phyloP scores from a whole-genome alignment of 2,329 filamentous ascomycete species.

The Blastomyces percursus region DNA sequence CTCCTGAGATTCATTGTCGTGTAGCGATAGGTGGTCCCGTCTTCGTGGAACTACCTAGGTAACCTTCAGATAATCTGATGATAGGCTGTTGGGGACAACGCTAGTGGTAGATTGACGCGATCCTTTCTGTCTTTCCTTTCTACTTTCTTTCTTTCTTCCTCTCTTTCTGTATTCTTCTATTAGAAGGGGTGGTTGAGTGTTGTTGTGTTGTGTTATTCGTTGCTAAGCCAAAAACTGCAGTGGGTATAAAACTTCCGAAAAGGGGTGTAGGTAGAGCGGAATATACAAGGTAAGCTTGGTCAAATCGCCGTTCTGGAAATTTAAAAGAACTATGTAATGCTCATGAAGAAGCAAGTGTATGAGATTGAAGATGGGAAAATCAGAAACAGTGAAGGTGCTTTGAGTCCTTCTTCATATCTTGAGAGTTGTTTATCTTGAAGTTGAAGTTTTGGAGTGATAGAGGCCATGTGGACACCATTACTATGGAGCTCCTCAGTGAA shows the following conservation, averaged over 20 bases:
- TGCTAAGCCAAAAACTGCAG: not conserved
- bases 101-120: not conserved
- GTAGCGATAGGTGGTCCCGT: too few relatives aligned
- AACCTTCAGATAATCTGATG: too few relatives aligned
- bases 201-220: slow-evolving; percentile 2
- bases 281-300: not conserved
- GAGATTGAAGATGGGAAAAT: not conserved
- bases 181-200: not conserved
- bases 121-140: not conserved
- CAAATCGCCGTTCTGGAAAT: not conserved
- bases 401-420: not conserved
- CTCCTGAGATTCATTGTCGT: slow-evolving; percentile 19
- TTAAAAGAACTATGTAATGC: not conserved
- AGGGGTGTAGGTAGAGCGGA: not conserved
- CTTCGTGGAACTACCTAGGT: not conserved
- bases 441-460: not conserved
- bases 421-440: not conserved
- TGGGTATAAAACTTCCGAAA: not conserved
- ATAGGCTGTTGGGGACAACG: not conserved
- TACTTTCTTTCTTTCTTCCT: not conserved
- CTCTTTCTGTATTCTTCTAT: not conserved
- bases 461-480: not conserved
- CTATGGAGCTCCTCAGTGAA: not conserved
- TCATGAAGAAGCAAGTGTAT: not conserved
- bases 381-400: not conserved